phyloP scores from a whole-genome alignment of 495 filamentous ascomycete genomes.

The Neurospora cerealis region DNA sequence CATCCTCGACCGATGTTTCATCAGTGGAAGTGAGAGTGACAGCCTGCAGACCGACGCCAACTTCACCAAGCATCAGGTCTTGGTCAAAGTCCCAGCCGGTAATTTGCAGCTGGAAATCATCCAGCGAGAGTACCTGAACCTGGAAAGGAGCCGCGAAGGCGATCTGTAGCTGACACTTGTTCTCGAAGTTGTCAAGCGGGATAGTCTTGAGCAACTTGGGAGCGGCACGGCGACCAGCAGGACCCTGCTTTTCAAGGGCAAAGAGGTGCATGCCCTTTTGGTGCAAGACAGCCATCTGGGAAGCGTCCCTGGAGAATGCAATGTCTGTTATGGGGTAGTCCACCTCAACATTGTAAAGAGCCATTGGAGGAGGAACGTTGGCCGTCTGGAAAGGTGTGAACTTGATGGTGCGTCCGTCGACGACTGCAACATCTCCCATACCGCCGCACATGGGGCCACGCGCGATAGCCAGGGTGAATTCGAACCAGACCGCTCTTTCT shows the following conservation, averaged over 20 bases:
- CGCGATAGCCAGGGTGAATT: constrained; percentile 59
- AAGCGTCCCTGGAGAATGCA: constrained; percentile 55
- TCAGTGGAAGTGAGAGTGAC: constrained; percentile 10
- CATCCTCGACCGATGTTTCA: not conserved
- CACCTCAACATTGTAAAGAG: constrained; percentile 61
- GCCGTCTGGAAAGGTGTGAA: constrained; percentile 74
- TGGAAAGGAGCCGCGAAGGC: constrained; percentile 12
- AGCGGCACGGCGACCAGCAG: constrained; percentile 14
- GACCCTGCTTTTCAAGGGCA: constrained; percentile 47
- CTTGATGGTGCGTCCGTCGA: constrained; percentile 75
- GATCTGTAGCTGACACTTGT: constrained; percentile 12
- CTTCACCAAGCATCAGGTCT: constrained; percentile 9
- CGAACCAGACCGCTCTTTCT: constrained; percentile 48
- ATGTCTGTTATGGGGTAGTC: constrained; percentile 60
- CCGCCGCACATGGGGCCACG: constrained; percentile 51
- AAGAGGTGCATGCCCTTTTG: constrained; percentile 52
- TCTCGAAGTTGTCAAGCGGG: not conserved
- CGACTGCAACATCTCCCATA: constrained; percentile 66
- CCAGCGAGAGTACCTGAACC: constrained; percentile 15
- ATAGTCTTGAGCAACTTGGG: constrained; percentile 21
- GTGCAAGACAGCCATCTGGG: constrained; percentile 64
- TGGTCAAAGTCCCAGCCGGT: constrained; percentile 10
- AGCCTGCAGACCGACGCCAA: constrained; percentile 5
- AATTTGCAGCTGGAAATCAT: constrained; percentile 11
- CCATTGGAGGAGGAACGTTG: constrained; percentile 89